Evolutionary conservation across 257 asterid species (phyloP).

Genomic region (Agastache rugosa): DNA sequence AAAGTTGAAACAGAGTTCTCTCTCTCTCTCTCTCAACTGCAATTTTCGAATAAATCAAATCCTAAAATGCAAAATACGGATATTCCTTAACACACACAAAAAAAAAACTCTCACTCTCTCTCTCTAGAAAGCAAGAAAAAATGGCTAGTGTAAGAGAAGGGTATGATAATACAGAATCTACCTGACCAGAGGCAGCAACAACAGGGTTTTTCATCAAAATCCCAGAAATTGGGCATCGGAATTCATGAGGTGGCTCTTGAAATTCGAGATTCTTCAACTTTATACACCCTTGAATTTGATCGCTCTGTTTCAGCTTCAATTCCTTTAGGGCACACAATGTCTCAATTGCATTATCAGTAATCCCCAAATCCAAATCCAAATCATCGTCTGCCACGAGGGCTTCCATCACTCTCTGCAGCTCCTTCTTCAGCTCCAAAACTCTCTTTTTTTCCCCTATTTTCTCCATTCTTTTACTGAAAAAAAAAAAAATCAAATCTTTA

Average conservation of each 20-base stretch:
- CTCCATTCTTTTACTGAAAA: conserved; percentile 25
- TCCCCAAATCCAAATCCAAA: conserved; percentile 40
- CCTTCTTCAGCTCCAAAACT: conserved; percentile 50
- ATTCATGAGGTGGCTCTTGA: conserved; percentile 47
- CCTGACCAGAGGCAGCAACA: conserved; percentile 64
- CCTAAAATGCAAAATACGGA: neutral
- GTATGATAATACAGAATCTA: neutral
- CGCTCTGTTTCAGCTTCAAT: conserved; percentile 33
- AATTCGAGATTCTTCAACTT: conserved; percentile 12
- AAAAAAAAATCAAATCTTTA: neutral
- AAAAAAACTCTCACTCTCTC: neutral
- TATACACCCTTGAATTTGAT: neutral
- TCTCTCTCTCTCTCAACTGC: neutral
- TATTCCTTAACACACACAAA: neutral
- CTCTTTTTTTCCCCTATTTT: conserved; percentile 25
- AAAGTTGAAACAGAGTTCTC: neutral
- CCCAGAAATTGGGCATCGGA: conserved; percentile 59
- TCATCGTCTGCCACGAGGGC: conserved; percentile 46
- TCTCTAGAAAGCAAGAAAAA: neutral
- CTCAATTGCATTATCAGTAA: conserved; percentile 46
- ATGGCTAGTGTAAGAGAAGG: neutral
- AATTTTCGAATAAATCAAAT: neutral
- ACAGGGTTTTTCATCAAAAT: conserved; percentile 63
- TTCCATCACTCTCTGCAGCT: conserved; percentile 47
- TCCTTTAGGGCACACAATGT: conserved; percentile 45